These are phyloP conservation scores for Heliamphora pulchella DNA, from an alignment of 179 eudicot genomes.

Conservation along the genomic window DNA sequence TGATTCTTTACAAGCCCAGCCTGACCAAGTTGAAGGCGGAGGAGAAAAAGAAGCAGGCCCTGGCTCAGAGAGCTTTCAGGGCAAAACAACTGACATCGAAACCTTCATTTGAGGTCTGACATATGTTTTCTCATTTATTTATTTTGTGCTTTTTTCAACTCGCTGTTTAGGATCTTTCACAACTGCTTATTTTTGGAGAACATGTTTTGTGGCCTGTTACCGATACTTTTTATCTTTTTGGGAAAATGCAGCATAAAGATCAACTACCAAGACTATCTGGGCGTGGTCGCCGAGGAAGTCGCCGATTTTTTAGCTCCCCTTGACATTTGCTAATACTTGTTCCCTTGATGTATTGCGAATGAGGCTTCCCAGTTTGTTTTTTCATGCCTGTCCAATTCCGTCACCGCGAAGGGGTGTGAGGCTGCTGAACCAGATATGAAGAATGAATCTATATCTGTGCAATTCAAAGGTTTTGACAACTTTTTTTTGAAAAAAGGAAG, in stretches of 20 bases:
- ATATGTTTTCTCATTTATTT: not conserved
- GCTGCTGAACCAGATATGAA: no score
- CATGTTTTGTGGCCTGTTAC: not conserved
- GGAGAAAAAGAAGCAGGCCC: slow-evolving; percentile 63
- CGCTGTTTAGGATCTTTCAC: not conserved
- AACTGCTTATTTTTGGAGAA: not conserved
- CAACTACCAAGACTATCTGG: slow-evolving; percentile 23
- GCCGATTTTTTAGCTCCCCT: slow-evolving; percentile 21
- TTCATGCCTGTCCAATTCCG: no score
- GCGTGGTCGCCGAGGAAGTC: slow-evolving; percentile 33
- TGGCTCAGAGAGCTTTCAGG: slow-evolving; percentile 33
- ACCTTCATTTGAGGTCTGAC: slow-evolving; percentile 25
- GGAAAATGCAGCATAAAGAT: slow-evolving; percentile 29
- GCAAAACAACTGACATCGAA: slow-evolving; percentile 20
- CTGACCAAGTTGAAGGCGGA: slow-evolving; percentile 61
- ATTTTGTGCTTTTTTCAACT: not conserved
- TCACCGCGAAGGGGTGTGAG: no score
- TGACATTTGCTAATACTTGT: not conserved
- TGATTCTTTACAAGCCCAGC: slow-evolving; percentile 86
- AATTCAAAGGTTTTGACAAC: not conserved
- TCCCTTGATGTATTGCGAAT: not conserved
- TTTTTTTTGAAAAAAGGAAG: not conserved
- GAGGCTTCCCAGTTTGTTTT: not conserved
- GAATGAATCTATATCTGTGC: not conserved
- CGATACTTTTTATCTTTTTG: slow-evolving; percentile 7